Evolutionary conservation across 768 basidiomycete species (phyloP), one percentile per base, ranked within the genome.

Genomic region (Tylopilus subfusipes): DNA sequence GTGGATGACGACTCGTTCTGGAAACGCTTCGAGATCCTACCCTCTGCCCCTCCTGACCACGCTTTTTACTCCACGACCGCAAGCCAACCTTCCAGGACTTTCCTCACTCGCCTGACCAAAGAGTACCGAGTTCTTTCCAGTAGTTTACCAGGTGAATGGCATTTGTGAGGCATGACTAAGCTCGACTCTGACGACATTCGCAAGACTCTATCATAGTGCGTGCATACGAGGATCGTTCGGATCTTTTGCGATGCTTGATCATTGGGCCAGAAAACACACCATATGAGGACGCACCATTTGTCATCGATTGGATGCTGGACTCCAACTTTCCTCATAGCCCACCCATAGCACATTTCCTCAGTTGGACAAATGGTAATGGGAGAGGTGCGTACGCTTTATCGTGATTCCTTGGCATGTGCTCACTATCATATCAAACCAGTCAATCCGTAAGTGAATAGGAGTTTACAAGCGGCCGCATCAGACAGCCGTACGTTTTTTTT

Each of bases 331-430:
- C 86, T 42, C 83, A 84, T 59, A 82, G 76, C 56, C 93, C 94
- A 13, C 94, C 94, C 0, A 76, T 83, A 52, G 95, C 94, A 11
- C 88, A 91, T 72, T 98, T 98, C 70, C 78, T 86, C 46, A 93
- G 91, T 56, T 95, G 93, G 90, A 97, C 94, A 6, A 92, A 93
- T 69, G 93, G 93, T 4, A 92, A 93, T 65, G 93, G 93, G 29
- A 78, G 93, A 77, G 66, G 66, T 67, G n/a, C 8, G 67, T 52
- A 16, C 21, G 2, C 44, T 40, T 25, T 45, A 19, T 30, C 36
- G n/a, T 48, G 27, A 12, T 48, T 44, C 40, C 18, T 4, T 24
- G 30, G 30, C 16, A 42, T 24, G 22, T 45, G 14, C 54, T 53
- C 25, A 55, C 16, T 27, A 6, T 33, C n/a, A 14, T n/a, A 21